Evolutionary conservation across 2,329 filamentous ascomycete species (phyloP), one percentile per base, ranked within the genome.

Genomic region (Aspergillus sp.): DNA sequence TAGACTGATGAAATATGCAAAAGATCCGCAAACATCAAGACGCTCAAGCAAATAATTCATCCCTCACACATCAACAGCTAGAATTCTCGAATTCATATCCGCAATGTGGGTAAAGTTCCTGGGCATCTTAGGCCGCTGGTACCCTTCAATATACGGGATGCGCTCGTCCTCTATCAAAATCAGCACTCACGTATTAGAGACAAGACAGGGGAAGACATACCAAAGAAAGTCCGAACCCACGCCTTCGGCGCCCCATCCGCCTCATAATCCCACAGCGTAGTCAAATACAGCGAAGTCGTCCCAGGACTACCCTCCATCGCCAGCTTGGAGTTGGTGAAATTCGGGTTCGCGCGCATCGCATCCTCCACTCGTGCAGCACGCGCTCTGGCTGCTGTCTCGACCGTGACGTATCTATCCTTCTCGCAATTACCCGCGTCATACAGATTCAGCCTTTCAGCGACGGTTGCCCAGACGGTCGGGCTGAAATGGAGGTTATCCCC

Each of bases 141-240:
- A 56, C 5, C 54, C 54, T 36, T 56, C 54, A 7, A 50, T 30
- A 47, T 56, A 56, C 24, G 54, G 54, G 6, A 56, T 56, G 7
- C 54, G 48, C 22, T 56, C 54, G 17, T 56, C 54, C 47, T 38
- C 54, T 56, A 17, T 17, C 6, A n/a, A 38, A 34, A 22, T 52
- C 9, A 52, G 22, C 38, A 50, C n/a, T 3, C 9, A 2, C 7
- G 9, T 1, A 7, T 15, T 6, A 38, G n/a, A 13, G 13, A 11
- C 11, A 5, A 44, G 22, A 4, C 5, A 13, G 15, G 2, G 8
- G 20, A 9, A 20, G 18, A 43, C 38, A 6, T 32, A 55, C 48
- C 48, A 32, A 56, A 45, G 11, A 56, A 56, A 34, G 54, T 30
- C n/a, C 22, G 15, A 22, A 56, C 22, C 54, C 54, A 56, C 2